These are phyloP conservation scores for Dioscorea zingiberensis DNA, from an alignment of 106 monocot genomes.

Conservation along the genomic window DNA sequence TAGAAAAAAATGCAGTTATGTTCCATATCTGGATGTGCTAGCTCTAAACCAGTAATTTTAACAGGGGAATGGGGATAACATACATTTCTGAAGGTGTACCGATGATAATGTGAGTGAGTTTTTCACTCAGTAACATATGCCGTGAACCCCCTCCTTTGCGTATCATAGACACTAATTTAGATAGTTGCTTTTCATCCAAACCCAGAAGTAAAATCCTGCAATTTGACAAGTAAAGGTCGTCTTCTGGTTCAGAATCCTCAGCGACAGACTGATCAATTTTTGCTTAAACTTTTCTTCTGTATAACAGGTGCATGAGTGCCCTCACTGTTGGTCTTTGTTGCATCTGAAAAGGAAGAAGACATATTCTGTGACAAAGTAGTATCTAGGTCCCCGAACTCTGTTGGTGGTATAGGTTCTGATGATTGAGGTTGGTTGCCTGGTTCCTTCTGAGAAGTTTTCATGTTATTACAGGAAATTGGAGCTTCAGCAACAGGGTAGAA, in stretches of 20 bases:
- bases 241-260: conserved; percentile 81
- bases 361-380: conserved; percentile 42
- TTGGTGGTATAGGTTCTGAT: conserved; percentile 31
- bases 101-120: conserved; percentile 78
- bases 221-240: conserved; percentile 80
- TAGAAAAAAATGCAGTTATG: conserved; percentile 13
- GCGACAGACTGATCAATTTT: conserved; percentile 44
- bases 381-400: conserved; percentile 34
- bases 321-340: conserved; percentile 13
- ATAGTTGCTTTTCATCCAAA: conserved; percentile 59
- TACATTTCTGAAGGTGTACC: conserved; percentile 86
- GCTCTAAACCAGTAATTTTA: background rate
- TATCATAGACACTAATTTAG: conserved; percentile 61
- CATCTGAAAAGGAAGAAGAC: conserved; percentile 41
- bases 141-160: conserved; percentile 87
- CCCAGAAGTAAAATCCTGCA: conserved; percentile 72
- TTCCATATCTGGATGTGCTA: background rate
- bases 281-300: conserved; percentile 27
- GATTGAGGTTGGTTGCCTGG: conserved; percentile 30
- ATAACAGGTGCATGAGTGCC: conserved; percentile 11
- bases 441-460: conserved; percentile 42
- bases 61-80: conserved; percentile 8
- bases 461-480: conserved; percentile 32
- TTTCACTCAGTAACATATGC: conserved; percentile 65
- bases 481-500: conserved; percentile 48